Percentiles rank a stretch among this genome's conserved stretches.
phyloP scores from a whole-genome alignment of 306 rosid species.

The Styphnolobium japonicum region DNA sequence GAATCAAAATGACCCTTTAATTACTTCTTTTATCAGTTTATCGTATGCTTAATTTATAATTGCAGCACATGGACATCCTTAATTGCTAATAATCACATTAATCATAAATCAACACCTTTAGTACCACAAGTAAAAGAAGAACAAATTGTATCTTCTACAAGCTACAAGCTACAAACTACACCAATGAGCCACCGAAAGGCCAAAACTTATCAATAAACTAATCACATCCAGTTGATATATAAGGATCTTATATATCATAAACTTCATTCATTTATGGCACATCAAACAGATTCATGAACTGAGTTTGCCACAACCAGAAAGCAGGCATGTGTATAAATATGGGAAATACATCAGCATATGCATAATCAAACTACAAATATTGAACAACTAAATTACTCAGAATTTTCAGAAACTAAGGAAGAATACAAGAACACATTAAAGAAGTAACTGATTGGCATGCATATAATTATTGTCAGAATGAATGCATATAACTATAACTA shows the following conservation, averaged over 20 bases:
- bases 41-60: neutral
- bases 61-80: neutral
- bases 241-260: neutral
- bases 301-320: conserved; percentile 1
- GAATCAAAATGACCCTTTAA: neutral
- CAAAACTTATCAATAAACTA: neutral
- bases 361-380: neutral
- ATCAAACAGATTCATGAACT: neutral
- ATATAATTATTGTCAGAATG: too few species aligned
- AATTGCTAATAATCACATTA: neutral
- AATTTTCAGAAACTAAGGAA: too few species aligned
- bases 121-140: neutral
- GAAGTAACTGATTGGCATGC: too few species aligned
- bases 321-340: neutral
- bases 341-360: neutral
- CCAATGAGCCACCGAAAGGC: neutral
- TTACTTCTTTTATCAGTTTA: neutral
- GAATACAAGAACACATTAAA: too few species aligned
- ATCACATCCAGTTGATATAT: neutral
- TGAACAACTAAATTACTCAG: neutral
- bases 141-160: neutral
- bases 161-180: neutral
- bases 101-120: neutral
- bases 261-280: neutral
- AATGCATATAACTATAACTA: too few species aligned